Evolutionary conservation across 2,329 filamentous ascomycete genomes (phyloP).

Genomic region (Paracamarosporium sp.): DNA sequence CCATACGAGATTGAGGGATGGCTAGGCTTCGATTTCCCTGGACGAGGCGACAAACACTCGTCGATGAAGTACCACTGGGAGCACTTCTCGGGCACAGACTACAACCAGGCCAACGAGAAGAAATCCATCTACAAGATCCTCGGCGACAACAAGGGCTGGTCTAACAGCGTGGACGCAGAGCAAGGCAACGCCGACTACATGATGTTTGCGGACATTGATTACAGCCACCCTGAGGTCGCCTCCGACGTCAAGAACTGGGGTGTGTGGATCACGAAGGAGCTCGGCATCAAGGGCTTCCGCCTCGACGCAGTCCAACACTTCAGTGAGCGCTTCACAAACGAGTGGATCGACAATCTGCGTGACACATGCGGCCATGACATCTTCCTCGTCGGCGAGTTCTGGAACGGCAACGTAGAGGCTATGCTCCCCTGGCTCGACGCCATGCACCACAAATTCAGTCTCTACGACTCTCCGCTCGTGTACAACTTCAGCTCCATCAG

Average conservation of each 20-base stretch:
- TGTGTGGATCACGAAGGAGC: constrained; percentile 67
- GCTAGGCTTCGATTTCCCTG: constrained; percentile 71
- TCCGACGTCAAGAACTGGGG: constrained; percentile 71
- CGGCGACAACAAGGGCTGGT: constrained; percentile 70
- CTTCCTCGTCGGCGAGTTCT: constrained; percentile 75
- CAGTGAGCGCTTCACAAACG: constrained; percentile 68
- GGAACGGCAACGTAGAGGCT: constrained; percentile 64
- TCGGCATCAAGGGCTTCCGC: constrained; percentile 70
- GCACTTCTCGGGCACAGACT: constrained; percentile 74
- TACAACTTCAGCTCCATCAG: constrained; percentile 71
- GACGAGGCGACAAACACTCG: constrained; percentile 66
- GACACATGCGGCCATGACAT: constrained; percentile 57
- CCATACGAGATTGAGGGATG: constrained; percentile 71
- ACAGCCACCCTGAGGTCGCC: constrained; percentile 63
- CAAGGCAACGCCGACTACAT: constrained; percentile 73
- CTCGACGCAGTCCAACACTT: constrained; percentile 78
- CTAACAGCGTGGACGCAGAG: constrained; percentile 65
- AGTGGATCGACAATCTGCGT: constrained; percentile 67
- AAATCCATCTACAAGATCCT: constrained; percentile 71
- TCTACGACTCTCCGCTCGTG: constrained; percentile 74
- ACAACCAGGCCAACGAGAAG: constrained; percentile 62
- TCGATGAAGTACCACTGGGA: constrained; percentile 69
- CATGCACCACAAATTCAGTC: constrained; percentile 60
- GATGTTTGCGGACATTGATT: constrained; percentile 77
- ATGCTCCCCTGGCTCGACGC: constrained; percentile 64